Evolutionary conservation across 2,329 filamentous ascomycete genomes (phyloP), one percentile per base, ranked within the genome.

Genomic region (Verticillium isaacii): DNA sequence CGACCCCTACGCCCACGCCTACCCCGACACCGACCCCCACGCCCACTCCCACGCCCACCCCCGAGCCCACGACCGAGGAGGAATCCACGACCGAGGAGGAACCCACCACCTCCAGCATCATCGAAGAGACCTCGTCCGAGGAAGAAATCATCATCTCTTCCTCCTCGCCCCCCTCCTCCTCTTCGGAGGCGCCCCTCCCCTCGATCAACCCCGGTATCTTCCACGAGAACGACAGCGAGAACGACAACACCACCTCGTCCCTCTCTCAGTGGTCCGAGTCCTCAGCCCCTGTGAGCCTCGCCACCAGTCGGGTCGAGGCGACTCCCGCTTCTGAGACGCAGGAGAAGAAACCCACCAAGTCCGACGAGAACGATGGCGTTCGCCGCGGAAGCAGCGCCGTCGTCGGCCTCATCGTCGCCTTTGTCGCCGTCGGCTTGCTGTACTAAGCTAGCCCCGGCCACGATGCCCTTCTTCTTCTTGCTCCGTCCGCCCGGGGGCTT

Each of bases 341-440:
- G 23, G 68, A 70, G 29, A 65, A 71, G 12, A 65, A 72, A 11
- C 68, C 77, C 14, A 70, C 70, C 14, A 71, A 74, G 19, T 71
- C 75, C n/a, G 73, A 74, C 65, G 73, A 79, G 67, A 83, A 75
- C 64, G 81, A 83, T 65, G 80, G 77, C 23, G 75, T 75, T 17
- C 79, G 78, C 56, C 78, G 84, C 66, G 79, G 80, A 58, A 79
- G 79, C 59, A 77, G 79, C 57, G 82, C 84, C 58, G 71, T 84
- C 45, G 82, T 77, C 8, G 82, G 84, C 56, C 76, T 87, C 25
- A 74, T 86, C 54, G 77, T 86, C 56, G 84, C 84, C 60, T 77
- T 87, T 55, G 75, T 85, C 36, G 84, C 82, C 29, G 79, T 83
- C 32, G 78, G 78, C 17, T 82, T 77, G 67, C 73, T 84, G 65